Evolutionary conservation across 495 filamentous ascomycete species (phyloP).

Genomic region (Polyplosphaeria fusca): DNA sequence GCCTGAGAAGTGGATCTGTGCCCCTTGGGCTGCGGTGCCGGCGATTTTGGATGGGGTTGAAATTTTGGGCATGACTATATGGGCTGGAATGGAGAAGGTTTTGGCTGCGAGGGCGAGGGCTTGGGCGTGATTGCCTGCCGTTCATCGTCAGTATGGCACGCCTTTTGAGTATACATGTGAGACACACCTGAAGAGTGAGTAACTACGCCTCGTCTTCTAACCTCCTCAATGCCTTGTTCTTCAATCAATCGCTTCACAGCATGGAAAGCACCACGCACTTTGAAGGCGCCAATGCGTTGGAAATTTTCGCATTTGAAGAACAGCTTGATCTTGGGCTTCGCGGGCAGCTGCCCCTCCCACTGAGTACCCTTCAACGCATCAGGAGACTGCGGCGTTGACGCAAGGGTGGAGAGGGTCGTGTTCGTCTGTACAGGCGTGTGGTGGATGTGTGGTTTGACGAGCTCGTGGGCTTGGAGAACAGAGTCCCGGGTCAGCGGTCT

Average conservation of each 20-base stretch:
- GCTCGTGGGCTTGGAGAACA: constrained; percentile 63
- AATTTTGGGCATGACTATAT: constrained; percentile 89
- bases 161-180: neutral
- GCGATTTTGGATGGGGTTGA: constrained; percentile 81
- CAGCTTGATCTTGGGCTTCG: constrained; percentile 64
- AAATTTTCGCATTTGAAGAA: constrained; percentile 98
- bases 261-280: constrained; percentile 86
- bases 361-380: constrained; percentile 54
- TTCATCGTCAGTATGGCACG: neutral
- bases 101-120: constrained; percentile 84
- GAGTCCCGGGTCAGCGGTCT: constrained; percentile 63
- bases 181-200: constrained; percentile 82
- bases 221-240: constrained; percentile 40
- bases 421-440: constrained; percentile 78
- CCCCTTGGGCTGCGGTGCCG: constrained; percentile 71
- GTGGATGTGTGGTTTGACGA: constrained; percentile 76
- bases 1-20: constrained; percentile 77
- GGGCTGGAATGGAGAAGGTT: constrained; percentile 60
- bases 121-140: constrained; percentile 87
- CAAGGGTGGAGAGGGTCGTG: constrained; percentile 65
- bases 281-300: constrained; percentile 90
- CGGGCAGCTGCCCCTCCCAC: constrained; percentile 57
- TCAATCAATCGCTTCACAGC: constrained; percentile 70
- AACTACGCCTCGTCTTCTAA: constrained; percentile 69
- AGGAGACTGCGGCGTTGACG: constrained; percentile 64